Percentiles rank a stretch among this genome's conserved stretches.
phyloP scores from a whole-genome alignment of 2,329 filamentous ascomycete genomes.

The Proliferodiscus dingleyae region DNA sequence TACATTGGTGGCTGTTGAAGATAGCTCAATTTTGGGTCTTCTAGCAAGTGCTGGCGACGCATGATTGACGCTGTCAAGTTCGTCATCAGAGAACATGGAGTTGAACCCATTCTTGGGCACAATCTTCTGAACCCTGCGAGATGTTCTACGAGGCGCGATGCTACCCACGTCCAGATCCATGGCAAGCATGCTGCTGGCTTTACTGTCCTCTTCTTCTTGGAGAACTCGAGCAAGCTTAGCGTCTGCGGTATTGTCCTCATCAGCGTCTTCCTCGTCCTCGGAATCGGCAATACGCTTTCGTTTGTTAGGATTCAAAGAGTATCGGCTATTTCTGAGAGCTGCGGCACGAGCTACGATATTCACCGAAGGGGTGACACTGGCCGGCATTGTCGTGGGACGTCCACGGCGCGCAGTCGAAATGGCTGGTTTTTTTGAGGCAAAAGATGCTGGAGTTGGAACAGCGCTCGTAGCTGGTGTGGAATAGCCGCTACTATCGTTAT shows the following conservation, averaged over 20 bases:
- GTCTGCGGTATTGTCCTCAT: conserved; percentile 40
- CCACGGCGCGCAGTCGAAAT: conserved; percentile 22
- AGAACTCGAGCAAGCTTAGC: conserved; percentile 51
- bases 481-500: conserved; percentile 42
- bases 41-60: conserved; percentile 9
- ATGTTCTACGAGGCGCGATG: conserved; percentile 7
- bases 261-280: conserved; percentile 33
- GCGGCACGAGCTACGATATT: conserved; percentile 42
- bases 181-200: conserved; percentile 29
- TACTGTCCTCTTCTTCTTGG: conserved; percentile 49
- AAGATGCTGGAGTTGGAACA: conserved; percentile 45
- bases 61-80: conserved; percentile 17
- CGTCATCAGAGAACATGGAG: conserved; percentile 28
- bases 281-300: conserved; percentile 41
- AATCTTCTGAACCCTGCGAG: conserved; percentile 15
- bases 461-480: conserved; percentile 61
- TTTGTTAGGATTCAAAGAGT: conserved; percentile 40
- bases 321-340: conserved; percentile 45
- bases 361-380: conserved; percentile 22
- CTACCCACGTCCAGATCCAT: conserved; percentile 33
- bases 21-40: conserved; percentile 25
- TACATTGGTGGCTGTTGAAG: conserved; percentile 22
- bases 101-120: conserved; percentile 13
- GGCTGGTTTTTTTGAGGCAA: conserved; percentile 21
- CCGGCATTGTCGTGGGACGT: conserved; percentile 11